Percentiles rank a stretch among this genome's conserved stretches.
These are phyloP conservation scores for Dichotomopilus funicola DNA, from an alignment of 2,329 filamentous ascomycete species.

Conservation along the genomic window DNA sequence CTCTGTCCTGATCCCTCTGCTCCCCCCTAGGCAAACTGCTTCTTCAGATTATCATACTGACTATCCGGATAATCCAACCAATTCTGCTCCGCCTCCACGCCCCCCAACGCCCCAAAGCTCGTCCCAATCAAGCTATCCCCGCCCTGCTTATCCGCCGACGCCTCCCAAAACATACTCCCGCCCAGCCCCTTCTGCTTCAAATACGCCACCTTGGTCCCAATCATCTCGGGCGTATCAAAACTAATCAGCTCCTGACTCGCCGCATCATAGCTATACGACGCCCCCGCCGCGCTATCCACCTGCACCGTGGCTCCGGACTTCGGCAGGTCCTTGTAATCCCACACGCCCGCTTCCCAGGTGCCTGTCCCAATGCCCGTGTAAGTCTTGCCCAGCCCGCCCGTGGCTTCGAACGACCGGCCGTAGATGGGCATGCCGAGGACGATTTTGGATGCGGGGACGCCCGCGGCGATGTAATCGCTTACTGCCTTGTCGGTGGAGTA, in stretches of 20 bases:
- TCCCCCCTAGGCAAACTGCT: constrained; percentile 7
- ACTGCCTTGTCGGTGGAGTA: constrained; percentile 64
- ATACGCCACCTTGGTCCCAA: constrained; percentile 58
- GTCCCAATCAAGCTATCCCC: constrained; percentile 54
- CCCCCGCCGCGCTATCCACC: constrained; percentile 53
- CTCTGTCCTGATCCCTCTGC: too few species aligned
- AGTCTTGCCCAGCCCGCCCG: constrained; percentile 57
- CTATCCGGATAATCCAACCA: constrained; percentile 45
- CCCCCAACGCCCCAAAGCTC: constrained; percentile 35
- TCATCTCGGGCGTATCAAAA: constrained; percentile 60
- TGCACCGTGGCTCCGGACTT: constrained; percentile 50
- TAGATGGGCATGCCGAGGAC: constrained; percentile 77
- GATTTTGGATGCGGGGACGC: constrained; percentile 60
- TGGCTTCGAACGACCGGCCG: constrained; percentile 60
- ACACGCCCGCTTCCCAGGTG: constrained; percentile 67
- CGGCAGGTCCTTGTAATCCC: constrained; percentile 77
- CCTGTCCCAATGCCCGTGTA: constrained; percentile 61
- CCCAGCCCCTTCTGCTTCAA: constrained; percentile 57
- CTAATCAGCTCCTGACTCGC: constrained; percentile 56
- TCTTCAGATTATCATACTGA: constrained; percentile 47
- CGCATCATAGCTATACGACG: constrained; percentile 65
- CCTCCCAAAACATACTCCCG: constrained; percentile 85
- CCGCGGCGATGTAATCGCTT: constrained; percentile 55
- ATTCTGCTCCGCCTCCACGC: constrained; percentile 43
- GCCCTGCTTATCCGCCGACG: constrained; percentile 59